Evolutionary conservation across 1,139 yeast genomes (phyloP).

Genomic region (Blastobotrys persicus): DNA sequence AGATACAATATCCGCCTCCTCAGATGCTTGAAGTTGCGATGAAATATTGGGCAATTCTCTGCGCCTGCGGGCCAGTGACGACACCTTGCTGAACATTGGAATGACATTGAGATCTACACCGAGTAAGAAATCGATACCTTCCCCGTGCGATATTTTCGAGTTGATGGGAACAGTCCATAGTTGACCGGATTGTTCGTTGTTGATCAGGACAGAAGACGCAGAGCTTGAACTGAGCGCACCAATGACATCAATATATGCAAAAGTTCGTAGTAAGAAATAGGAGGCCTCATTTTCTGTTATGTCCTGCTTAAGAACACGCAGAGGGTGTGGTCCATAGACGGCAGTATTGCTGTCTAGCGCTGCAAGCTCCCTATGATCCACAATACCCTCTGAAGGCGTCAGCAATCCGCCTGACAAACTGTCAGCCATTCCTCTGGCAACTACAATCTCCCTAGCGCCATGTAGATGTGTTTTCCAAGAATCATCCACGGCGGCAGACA

Average conservation of each 20-base stretch:
- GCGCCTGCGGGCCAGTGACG: constrained; percentile 42
- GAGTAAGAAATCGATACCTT: constrained; percentile 50
- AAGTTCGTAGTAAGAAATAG: constrained; percentile 67
- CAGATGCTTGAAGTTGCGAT: background rate
- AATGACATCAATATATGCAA: constrained; percentile 66
- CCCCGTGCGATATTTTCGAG: constrained; percentile 5
- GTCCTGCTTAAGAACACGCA: constrained; percentile 25
- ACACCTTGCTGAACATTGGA: constrained; percentile 50
- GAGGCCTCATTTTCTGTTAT: constrained; percentile 45
- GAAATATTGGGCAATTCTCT: background rate
- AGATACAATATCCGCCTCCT: constrained; percentile 22
- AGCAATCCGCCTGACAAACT: constrained; percentile 23
- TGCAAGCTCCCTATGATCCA: background rate
- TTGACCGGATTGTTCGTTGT: constrained; percentile 28
- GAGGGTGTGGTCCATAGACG: constrained; percentile 28
- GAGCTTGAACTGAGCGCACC: constrained; percentile 48
- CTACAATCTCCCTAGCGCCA: constrained; percentile 68
- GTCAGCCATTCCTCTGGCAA: constrained; percentile 51
- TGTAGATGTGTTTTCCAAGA: constrained; percentile 63
- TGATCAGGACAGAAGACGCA: constrained; percentile 30
- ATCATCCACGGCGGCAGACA: constrained; percentile 38
- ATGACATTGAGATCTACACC: constrained; percentile 55
- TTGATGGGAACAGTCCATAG: constrained; percentile 28
- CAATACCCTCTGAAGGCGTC: constrained; percentile 9
- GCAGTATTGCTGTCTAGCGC: background rate